Conservation (phyloP, 257 asterid genomes). For the Orobanche coerulescens region DNA sequence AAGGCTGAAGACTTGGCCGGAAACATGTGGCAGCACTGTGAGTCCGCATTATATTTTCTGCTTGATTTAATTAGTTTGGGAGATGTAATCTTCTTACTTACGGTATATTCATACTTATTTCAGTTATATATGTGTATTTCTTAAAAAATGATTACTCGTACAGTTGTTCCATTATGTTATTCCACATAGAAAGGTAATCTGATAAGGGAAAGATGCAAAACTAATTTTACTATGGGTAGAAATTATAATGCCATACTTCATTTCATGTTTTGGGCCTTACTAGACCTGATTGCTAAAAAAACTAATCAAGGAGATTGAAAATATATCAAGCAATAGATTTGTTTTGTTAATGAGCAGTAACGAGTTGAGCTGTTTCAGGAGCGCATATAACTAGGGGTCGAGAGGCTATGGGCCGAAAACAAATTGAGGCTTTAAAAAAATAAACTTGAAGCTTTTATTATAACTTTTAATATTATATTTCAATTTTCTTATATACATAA, state of each 20-base stretch:
- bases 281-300: not conserved
- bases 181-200: not conserved
- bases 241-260: not conserved
- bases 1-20: conserved; percentile 84
- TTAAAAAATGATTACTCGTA: not conserved
- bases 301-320: not conserved
- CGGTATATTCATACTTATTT: not conserved
- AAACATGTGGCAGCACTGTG: conserved; percentile 91
- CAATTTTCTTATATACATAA: no score
- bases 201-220: not conserved
- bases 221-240: not conserved
- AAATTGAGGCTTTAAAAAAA: no score
- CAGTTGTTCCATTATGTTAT: not conserved
- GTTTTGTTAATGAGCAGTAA: not conserved
- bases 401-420: no score
- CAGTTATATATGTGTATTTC: not conserved
- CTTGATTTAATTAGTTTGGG: not conserved
- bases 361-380: not conserved
- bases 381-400: not conserved
- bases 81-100: not conserved
- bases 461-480: no score
- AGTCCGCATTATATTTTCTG: conserved; percentile 19
- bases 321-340: not conserved
- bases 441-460: no score
- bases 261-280: no score